These are phyloP conservation scores for Penicillium antarcticum DNA, from an alignment of 495 filamentous ascomycete genomes.

Conservation along the genomic window DNA sequence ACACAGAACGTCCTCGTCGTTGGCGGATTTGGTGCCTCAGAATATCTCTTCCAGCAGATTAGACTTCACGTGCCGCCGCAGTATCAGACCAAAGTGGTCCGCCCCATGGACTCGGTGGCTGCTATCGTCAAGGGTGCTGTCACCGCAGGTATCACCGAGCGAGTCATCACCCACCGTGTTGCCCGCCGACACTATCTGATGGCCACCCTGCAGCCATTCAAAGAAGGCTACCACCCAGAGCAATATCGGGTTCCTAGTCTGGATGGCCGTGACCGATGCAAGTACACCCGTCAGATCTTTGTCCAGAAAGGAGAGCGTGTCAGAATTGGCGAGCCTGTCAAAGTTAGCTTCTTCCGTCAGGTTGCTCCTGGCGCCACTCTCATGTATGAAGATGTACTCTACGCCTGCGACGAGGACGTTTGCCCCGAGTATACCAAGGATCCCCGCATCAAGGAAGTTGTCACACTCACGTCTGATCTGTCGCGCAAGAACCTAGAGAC, in stretches of 20 bases:
- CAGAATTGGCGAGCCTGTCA: slow-evolving; percentile 98
- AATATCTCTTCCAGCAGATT: slow-evolving; percentile 83
- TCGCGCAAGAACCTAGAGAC: slow-evolving; percentile 98
- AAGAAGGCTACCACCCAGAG: slow-evolving; percentile 97
- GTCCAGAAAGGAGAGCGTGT: slow-evolving; percentile 98
- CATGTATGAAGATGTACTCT: slow-evolving; percentile 99
- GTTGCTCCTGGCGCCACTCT: slow-evolving; percentile 95
- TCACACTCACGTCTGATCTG: slow-evolving; percentile 94
- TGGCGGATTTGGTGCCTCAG: slow-evolving; percentile 76
- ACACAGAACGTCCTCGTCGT: slow-evolving; percentile 70
- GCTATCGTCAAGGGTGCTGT: slow-evolving; percentile 80
- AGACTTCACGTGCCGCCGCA: slow-evolving; percentile 75
- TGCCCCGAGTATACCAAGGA: slow-evolving; percentile 99
- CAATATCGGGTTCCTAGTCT: slow-evolving; percentile 95
- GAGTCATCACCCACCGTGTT: slow-evolving; percentile 93
- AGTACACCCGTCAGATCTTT: slow-evolving; percentile 97
- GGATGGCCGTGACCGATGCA: slow-evolving; percentile 96
- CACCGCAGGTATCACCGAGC: slow-evolving; percentile 91
- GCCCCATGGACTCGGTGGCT: slow-evolving; percentile 81
- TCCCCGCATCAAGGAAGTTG: slow-evolving; percentile 98
- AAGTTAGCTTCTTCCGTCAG: slow-evolving; percentile 97
- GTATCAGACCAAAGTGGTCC: slow-evolving; percentile 74
- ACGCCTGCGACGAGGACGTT: slow-evolving; percentile 96
- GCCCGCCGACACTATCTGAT: slow-evolving; percentile 98
- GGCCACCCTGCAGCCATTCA: slow-evolving; percentile 98